Conservation (phyloP, 306 rosid species). For the Inga leiocalycina region DNA sequence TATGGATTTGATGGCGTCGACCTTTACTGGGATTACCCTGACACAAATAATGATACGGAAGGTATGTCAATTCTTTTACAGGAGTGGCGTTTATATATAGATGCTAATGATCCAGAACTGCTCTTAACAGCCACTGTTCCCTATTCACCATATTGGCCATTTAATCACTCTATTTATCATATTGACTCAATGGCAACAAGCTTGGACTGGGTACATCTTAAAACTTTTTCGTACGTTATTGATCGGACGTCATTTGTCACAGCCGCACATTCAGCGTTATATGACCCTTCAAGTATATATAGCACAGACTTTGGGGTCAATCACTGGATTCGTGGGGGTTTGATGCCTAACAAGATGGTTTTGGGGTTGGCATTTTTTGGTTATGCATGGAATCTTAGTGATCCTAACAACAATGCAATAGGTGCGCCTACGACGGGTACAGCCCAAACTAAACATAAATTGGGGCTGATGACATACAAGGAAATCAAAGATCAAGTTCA, state of each 20-base stretch:
- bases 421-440: not conserved
- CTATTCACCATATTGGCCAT: not conserved
- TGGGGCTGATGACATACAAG: not conserved
- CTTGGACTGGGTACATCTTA: not conserved
- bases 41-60: not conserved
- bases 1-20: constrained; percentile 41
- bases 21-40: not conserved
- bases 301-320: not conserved
- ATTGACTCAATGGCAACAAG: not conserved
- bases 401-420: not conserved
- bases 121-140: not conserved
- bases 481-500: not conserved
- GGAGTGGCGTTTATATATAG: not conserved
- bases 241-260: not conserved
- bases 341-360: not conserved
- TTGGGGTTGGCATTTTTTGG: not conserved
- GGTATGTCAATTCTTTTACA: not conserved
- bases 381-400: not conserved
- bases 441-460: not conserved
- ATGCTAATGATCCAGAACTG: not conserved
- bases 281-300: not conserved
- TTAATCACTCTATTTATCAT: not conserved
- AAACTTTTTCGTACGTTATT: not conserved
- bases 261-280: not conserved
- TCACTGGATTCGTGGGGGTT: not conserved